Conservation (phyloP, 345 rosid genomes). For the Eucalyptus erythrocorys region DNA sequence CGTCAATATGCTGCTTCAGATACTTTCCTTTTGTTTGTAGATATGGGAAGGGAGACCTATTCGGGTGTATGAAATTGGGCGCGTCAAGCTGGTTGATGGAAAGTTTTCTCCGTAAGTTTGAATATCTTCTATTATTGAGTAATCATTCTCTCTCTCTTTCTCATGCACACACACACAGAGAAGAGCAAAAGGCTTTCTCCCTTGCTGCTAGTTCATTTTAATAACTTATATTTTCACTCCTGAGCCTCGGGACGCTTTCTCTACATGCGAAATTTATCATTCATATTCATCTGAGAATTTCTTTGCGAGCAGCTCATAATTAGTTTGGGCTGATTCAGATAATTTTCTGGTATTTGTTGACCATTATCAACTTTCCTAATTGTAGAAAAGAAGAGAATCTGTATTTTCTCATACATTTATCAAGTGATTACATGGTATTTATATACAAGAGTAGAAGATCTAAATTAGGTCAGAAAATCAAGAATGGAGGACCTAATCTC, state of each 20-base stretch:
- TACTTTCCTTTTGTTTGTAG: constrained; percentile 25
- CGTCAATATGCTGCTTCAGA: neutral
- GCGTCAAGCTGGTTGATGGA: constrained; percentile 93
- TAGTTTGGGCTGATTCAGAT: neutral
- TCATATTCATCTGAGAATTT: neutral
- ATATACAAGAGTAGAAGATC: too few species aligned
- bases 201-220: neutral
- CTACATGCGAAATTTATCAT: neutral
- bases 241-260: neutral
- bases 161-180: neutral
- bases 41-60: constrained; percentile 98
- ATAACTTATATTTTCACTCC: neutral
- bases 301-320: neutral
- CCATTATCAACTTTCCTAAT: neutral
- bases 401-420: too few species aligned
- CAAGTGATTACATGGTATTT: too few species aligned
- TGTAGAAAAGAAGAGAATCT: too few species aligned
- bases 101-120: constrained; percentile 96
- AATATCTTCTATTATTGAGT: neutral
- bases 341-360: neutral
- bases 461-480: too few species aligned
- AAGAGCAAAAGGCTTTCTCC: neutral
- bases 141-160: neutral
- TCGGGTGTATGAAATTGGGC: constrained; percentile 75
- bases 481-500: too few species aligned